Evolutionary conservation across 169 alveolate genomes (phyloP).

Genomic region (Plasmodium adleri): DNA sequence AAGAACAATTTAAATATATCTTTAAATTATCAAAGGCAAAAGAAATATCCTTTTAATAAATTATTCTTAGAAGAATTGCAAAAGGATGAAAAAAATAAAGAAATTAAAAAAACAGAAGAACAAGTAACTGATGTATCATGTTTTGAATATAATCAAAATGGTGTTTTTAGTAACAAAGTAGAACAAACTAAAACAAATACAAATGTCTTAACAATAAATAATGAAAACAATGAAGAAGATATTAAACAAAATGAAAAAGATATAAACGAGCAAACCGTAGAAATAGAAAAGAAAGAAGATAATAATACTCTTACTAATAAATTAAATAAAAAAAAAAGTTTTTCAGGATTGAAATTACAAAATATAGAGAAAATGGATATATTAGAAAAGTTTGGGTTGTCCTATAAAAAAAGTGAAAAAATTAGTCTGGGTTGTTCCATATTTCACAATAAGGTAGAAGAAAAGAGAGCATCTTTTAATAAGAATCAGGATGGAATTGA

Average conservation of each 20-base stretch:
- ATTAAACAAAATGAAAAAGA: not conserved
- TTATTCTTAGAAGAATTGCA: not conserved
- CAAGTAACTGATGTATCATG: not conserved
- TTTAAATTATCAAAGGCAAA: slow-evolving; percentile 11
- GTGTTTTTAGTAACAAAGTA: not conserved
- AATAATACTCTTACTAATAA: not conserved
- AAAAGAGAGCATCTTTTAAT: not conserved
- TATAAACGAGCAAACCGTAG: not conserved
- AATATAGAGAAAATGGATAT: slow-evolving; percentile 9
- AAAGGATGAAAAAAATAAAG: not conserved
- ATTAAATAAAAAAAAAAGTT: not conserved
- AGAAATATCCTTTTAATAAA: slow-evolving; percentile 3
- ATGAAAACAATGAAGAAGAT: not conserved
- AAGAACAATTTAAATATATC: slow-evolving; percentile 21
- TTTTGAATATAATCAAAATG: not conserved
- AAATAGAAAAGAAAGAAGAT: not conserved
- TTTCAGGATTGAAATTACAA: slow-evolving; percentile 6
- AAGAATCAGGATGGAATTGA: too few relatives aligned
- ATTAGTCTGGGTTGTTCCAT: not conserved
- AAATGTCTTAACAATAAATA: not conserved
- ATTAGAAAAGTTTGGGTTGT: slow-evolving; percentile 16
- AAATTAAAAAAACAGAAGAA: slow-evolving; percentile 2
- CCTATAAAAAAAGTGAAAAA: slow-evolving; percentile 17
- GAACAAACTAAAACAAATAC: not conserved
- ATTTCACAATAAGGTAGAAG: not conserved